Evolutionary conservation across 164 flowering plant species (phyloP).

Genomic region (Aristolochia californica): DNA sequence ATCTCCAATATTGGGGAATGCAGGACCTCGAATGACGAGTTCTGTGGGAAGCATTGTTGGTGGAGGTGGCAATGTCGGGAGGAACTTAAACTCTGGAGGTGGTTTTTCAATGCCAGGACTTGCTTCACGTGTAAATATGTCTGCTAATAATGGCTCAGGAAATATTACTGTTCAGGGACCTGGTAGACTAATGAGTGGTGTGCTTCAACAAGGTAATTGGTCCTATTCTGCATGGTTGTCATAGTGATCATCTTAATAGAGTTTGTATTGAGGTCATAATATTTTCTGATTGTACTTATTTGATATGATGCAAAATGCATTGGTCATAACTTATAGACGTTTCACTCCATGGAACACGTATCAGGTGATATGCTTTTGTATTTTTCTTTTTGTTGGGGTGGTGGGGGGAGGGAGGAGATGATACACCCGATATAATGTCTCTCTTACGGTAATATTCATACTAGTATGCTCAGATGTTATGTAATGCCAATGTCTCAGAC

Average conservation of each 20-base stretch:
- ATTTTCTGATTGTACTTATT: neutral
- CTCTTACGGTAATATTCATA: too few relatives aligned
- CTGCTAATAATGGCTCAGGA: slow-evolving; percentile 57
- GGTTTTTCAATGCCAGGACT: slow-evolving; percentile 68
- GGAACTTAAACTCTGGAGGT: slow-evolving; percentile 61
- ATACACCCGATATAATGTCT: too few relatives aligned
- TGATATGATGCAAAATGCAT: too few relatives aligned
- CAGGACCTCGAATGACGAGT: slow-evolving; percentile 62
- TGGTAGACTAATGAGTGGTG: slow-evolving; percentile 58
- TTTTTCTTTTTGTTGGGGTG: too few relatives aligned
- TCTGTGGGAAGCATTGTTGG: slow-evolving; percentile 76
- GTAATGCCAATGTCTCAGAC: too few relatives aligned
- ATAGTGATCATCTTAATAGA: too few relatives aligned
- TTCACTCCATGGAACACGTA: too few relatives aligned
- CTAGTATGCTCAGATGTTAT: too few relatives aligned
- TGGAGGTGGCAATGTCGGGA: slow-evolving; percentile 61
- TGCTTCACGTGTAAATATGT: slow-evolving; percentile 64
- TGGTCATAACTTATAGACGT: too few relatives aligned
- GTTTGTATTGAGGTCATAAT: neutral
- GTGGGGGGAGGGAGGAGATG: too few relatives aligned
- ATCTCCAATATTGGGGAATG: slow-evolving; percentile 69
- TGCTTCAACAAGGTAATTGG: slow-evolving; percentile 75
- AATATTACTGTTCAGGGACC: slow-evolving; percentile 50
- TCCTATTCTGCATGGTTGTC: too few relatives aligned
- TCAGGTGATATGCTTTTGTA: too few relatives aligned